Percentiles rank a stretch among this genome's conserved stretches.
Conservation (phyloP, 139 green algal genomes). For the Chlorella sp. region DNA sequence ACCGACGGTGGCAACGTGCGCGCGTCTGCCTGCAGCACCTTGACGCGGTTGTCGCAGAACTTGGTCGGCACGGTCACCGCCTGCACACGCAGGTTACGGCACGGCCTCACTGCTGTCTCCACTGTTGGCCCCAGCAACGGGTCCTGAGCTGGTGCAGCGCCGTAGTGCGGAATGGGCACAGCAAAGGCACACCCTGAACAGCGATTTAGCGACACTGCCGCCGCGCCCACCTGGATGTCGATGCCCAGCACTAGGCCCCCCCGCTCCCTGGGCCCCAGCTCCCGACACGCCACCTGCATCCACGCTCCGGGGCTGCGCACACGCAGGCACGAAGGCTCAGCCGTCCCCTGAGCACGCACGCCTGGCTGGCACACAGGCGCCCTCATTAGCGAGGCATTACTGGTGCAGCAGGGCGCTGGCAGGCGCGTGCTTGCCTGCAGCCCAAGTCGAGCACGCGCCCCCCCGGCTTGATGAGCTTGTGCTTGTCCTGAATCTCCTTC, state of each 20-base stretch:
- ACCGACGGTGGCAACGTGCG: conserved; percentile 41
- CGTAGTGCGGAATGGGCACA: no score
- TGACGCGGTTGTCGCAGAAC: conserved; percentile 61
- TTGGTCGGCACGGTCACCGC: conserved; percentile 35
- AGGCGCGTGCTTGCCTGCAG: background rate
- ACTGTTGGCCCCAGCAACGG: no score
- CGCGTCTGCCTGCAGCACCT: conserved; percentile 61
- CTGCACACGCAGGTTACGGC: no score
- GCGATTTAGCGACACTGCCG: no score
- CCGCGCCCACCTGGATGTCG: no score
- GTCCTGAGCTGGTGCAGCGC: no score
- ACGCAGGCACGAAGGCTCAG: background rate
- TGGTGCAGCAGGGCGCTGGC: background rate
- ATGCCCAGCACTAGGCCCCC: no score
- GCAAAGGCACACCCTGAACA: no score
- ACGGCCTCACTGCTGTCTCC: no score
- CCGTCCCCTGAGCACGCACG: background rate
- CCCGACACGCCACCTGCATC: background rate
- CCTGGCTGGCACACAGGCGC: background rate
- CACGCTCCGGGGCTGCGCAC: background rate
- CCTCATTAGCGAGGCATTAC: background rate
- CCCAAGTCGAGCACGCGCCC: background rate
- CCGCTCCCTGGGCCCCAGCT: no score
- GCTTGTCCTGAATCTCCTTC: conserved; percentile 72
- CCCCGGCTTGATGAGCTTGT: conserved; percentile 66